Percentiles rank a stretch among this genome's conserved stretches.
Conservation (phyloP, 2,329 filamentous ascomycete species). For the Aspergillus texensis region DNA sequence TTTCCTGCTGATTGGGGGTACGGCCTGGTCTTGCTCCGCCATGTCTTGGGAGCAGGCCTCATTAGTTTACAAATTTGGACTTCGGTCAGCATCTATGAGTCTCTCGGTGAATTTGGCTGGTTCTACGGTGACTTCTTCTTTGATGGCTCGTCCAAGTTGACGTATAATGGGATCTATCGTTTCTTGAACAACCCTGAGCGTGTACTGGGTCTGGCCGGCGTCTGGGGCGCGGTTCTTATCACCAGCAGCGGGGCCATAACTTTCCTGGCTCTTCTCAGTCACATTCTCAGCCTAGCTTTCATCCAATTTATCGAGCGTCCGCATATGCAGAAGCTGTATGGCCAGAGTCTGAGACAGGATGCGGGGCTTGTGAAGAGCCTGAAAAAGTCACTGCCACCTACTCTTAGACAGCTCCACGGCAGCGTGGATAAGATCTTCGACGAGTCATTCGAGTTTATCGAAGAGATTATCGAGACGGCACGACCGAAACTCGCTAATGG, state of each 20-base stretch:
- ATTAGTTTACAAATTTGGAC: constrained; percentile 92
- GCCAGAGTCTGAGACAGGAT: constrained; percentile 77
- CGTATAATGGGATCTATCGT: constrained; percentile 95
- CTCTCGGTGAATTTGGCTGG: constrained; percentile 96
- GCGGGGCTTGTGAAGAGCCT: constrained; percentile 92
- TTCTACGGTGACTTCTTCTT: constrained; percentile 99
- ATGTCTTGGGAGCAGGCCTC: constrained; percentile 79
- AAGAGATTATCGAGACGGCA: constrained; percentile 84
- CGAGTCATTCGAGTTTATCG: constrained; percentile 83
- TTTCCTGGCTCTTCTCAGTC: constrained; percentile 80
- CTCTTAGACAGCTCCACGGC: constrained; percentile 79
- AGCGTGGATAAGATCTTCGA: constrained; percentile 85
- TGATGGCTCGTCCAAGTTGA: constrained; percentile 82
- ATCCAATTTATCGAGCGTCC: constrained; percentile 93
- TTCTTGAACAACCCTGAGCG: constrained; percentile 98
- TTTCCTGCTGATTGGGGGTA: constrained; percentile 85
- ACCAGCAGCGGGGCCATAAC: constrained; percentile 88
- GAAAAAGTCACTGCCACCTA: constrained; percentile 79
- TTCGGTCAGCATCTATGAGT: constrained; percentile 88
- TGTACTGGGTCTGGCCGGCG: constrained; percentile 87
- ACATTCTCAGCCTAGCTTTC: constrained; percentile 82
- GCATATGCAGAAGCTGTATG: constrained; percentile 98
- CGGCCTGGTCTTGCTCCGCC: constrained; percentile 81
- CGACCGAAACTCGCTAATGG: constrained; percentile 83
- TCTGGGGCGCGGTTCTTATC: constrained; percentile 93